These are phyloP conservation scores for Aspergillus taichungensis DNA, from an alignment of 495 filamentous ascomycete species.

Conservation along the genomic window DNA sequence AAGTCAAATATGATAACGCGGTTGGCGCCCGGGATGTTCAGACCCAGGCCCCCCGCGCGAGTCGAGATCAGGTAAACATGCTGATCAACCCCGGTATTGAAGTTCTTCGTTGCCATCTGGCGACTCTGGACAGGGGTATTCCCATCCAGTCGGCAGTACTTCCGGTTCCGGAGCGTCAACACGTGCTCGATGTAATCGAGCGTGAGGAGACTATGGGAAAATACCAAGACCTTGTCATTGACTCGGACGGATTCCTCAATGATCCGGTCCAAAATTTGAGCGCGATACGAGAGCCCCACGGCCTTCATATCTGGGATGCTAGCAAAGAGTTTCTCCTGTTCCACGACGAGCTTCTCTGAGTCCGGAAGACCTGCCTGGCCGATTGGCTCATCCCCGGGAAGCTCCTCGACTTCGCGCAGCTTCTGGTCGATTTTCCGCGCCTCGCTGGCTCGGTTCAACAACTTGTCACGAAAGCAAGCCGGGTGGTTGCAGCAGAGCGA, in stretches of 20 bases:
- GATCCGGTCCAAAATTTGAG: slow-evolving; percentile 56
- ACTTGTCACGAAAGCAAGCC: slow-evolving; percentile 47
- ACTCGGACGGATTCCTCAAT: slow-evolving; percentile 48
- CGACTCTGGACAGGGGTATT: slow-evolving; percentile 41
- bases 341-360: slow-evolving; percentile 8
- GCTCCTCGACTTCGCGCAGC: slow-evolving; percentile 15
- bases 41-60: slow-evolving; percentile 65
- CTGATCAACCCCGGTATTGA: slow-evolving; percentile 44
- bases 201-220: slow-evolving; percentile 63
- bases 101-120: slow-evolving; percentile 52
- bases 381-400: slow-evolving; percentile 19
- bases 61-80: slow-evolving; percentile 76
- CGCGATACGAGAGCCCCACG: slow-evolving; percentile 52
- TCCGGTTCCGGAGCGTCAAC: slow-evolving; percentile 33
- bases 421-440: slow-evolving; percentile 18
- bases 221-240: slow-evolving; percentile 66
- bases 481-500: slow-evolving; percentile 72
- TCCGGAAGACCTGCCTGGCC: slow-evolving; percentile 23
- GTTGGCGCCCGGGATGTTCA: slow-evolving; percentile 82
- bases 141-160: slow-evolving; percentile 59
- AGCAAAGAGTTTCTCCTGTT: slow-evolving; percentile 22
- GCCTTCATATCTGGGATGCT: slow-evolving; percentile 22
- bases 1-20: slow-evolving; percentile 84
- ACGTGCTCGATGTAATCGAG: slow-evolving; percentile 58
- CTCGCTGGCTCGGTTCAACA: slow-evolving; percentile 24